A percentile compares a stretch with the other conserved stretches of the same genome.
phyloP scores from a whole-genome alignment of 176 grass and related monocot species.

The Thalia dealbata region DNA sequence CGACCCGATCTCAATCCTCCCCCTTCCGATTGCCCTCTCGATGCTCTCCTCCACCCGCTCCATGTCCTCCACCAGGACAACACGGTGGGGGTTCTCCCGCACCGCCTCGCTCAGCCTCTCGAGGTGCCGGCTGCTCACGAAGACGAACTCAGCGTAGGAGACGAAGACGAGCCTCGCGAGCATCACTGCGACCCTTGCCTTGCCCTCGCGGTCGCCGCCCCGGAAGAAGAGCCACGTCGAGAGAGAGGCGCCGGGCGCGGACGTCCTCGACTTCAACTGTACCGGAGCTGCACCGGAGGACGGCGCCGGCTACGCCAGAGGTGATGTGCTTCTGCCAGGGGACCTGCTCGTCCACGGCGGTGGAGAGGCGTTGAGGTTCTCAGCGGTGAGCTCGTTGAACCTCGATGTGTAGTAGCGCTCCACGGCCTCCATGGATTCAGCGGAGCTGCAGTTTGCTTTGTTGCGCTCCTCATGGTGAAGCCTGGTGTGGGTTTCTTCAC shows the following conservation, averaged over 20 bases:
- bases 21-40: constrained; percentile 60
- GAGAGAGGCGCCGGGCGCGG: not conserved
- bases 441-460: constrained; percentile 5
- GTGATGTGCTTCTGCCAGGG: constrained; percentile 79
- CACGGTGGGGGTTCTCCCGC: constrained; percentile 43
- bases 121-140: constrained; percentile 25
- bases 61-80: constrained; percentile 67
- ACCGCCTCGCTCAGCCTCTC: constrained; percentile 51
- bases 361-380: constrained; percentile 80
- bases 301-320: constrained; percentile 53
- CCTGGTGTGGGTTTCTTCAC: not conserved
- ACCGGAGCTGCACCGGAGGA: constrained; percentile 80
- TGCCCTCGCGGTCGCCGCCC: constrained; percentile 53
- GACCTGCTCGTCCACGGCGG: constrained; percentile 67
- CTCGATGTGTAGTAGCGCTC: constrained; percentile 49
- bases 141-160: constrained; percentile 37
- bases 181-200: constrained; percentile 60
- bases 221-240: constrained; percentile 89
- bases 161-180: constrained; percentile 73
- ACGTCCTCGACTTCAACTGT: constrained; percentile 19
- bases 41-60: constrained; percentile 39
- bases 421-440: constrained; percentile 52
- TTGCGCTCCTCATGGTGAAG: not conserved
- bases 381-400: constrained; percentile 91
- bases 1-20: constrained; percentile 24